phyloP scores from a whole-genome alignment of 805 yeast species.

The Nadsonia fulvescens region DNA sequence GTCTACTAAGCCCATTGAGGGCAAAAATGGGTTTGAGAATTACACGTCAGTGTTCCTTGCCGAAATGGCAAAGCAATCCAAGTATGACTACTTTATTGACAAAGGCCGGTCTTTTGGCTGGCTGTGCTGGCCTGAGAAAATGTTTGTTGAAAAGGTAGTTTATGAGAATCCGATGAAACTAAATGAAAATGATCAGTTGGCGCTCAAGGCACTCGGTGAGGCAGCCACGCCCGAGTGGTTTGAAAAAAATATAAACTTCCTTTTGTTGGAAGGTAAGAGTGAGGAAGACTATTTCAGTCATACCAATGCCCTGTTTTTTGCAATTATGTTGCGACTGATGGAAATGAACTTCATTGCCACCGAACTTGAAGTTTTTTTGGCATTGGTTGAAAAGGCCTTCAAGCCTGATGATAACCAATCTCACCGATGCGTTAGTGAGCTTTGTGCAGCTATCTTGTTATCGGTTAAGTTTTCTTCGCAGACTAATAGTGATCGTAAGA shows the following conservation, averaged over 20 bases:
- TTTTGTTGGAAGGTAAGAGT: conserved; percentile 34
- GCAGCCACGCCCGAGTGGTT: conserved; percentile 42
- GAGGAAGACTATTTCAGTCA: conserved; percentile 51
- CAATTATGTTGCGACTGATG: conserved; percentile 30
- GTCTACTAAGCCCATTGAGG: too few relatives aligned
- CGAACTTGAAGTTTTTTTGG: conserved; percentile 33
- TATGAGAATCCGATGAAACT: conserved; percentile 14
- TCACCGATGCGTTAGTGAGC: conserved; percentile 59
- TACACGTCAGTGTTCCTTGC: conserved; percentile 27
- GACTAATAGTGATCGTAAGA: conserved; percentile 6
- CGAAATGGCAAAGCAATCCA: conserved; percentile 32
- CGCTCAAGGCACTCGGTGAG: conserved; percentile 27
- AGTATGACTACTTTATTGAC: conserved; percentile 44
- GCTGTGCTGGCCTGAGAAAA: conserved; percentile 51
- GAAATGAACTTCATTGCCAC: conserved; percentile 27
- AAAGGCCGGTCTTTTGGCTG: conserved; percentile 45
- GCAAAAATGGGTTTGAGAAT: too few relatives aligned
- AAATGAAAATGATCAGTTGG: conserved; percentile 23
- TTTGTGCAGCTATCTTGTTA: conserved; percentile 43
- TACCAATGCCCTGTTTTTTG: conserved; percentile 39
- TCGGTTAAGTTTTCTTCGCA: conserved; percentile 11
- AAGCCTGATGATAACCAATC: conserved; percentile 52
- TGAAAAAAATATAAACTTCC: conserved; percentile 29
- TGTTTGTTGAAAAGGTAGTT: conserved; percentile 19
- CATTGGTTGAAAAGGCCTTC: conserved; percentile 31